Conservation (phyloP, 805 yeast genomes). For the Nakazawaea wickerhamii region DNA sequence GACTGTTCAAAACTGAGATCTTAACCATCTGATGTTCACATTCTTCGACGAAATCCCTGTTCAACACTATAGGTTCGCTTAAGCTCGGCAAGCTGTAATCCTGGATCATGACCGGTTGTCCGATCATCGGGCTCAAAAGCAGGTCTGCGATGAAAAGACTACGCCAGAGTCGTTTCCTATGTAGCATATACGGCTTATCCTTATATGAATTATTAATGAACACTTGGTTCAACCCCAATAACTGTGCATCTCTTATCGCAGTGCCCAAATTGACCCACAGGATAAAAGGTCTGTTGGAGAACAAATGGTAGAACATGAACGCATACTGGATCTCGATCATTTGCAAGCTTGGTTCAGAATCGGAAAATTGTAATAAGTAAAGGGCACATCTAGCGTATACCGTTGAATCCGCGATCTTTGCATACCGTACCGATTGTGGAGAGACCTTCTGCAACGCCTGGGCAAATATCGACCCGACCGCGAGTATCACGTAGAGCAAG, state of each 20-base stretch:
- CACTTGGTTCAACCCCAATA: slow-evolving; percentile 35
- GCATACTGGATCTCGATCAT: slow-evolving; percentile 25
- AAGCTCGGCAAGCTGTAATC: slow-evolving; percentile 36
- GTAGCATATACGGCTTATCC: slow-evolving; percentile 23
- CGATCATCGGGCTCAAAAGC: slow-evolving; percentile 29
- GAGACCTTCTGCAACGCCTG: slow-evolving; percentile 21
- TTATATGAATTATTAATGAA: slow-evolving; percentile 32
- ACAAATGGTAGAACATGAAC: slow-evolving; percentile 34
- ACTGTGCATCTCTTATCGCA: slow-evolving; percentile 38
- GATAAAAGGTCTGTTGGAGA: slow-evolving; percentile 32
- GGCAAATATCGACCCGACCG: slow-evolving; percentile 36
- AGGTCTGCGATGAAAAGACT: slow-evolving; percentile 31
- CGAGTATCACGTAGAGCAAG: slow-evolving; percentile 33
- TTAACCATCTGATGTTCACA: slow-evolving; percentile 26
- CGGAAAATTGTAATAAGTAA: slow-evolving; percentile 24
- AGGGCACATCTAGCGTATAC: slow-evolving; percentile 32
- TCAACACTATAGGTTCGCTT: slow-evolving; percentile 15
- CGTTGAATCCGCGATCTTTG: slow-evolving; percentile 23
- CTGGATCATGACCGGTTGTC: slow-evolving; percentile 31
- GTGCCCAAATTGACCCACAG: slow-evolving; percentile 40
- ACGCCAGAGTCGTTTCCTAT: slow-evolving; percentile 31
- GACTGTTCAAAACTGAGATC: slow-evolving; percentile 26
- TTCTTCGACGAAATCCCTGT: slow-evolving; percentile 20
- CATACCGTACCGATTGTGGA: slow-evolving; percentile 21
- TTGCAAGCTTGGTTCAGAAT: slow-evolving; percentile 38